Evolutionary conservation across 139 green algal species (phyloP).

Genomic region (Haematococcus sp.): DNA sequence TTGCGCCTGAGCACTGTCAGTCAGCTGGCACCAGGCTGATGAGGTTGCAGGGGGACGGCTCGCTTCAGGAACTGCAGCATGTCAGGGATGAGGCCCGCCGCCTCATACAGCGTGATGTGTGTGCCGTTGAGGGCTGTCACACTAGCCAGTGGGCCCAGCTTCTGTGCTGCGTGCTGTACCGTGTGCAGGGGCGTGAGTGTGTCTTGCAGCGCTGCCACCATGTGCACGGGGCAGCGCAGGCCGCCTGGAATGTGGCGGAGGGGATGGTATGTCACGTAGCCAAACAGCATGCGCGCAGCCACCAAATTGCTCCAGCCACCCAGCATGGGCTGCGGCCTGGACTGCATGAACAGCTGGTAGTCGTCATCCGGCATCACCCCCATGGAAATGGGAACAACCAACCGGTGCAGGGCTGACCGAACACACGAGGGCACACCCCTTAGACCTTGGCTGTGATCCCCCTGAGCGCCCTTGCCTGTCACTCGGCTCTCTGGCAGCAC

Average conservation of each 20-base stretch:
- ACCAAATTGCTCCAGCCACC: not conserved
- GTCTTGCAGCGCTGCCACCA: not conserved
- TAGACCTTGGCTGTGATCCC: too few relatives aligned
- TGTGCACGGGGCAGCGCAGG: not conserved
- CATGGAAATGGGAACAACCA: not conserved
- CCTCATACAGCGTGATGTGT: conserved; percentile 2
- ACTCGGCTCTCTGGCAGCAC: too few relatives aligned
- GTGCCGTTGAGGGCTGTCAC: not conserved
- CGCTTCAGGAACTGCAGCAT: not conserved
- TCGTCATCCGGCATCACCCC: not conserved
- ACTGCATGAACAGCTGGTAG: not conserved
- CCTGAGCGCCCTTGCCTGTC: too few relatives aligned
- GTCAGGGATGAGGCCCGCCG: not conserved
- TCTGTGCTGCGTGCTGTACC: not conserved
- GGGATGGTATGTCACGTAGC: conserved; percentile 1
- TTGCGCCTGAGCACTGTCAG: too few relatives aligned
- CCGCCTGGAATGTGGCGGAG: not conserved
- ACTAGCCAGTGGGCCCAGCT: not conserved
- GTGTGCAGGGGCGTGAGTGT: not conserved
- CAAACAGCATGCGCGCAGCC: conserved; percentile 5
- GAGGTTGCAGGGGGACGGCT: too few relatives aligned
- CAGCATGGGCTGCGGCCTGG: not conserved
- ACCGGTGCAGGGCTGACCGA: too few relatives aligned
- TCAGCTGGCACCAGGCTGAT: too few relatives aligned
- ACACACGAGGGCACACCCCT: too few relatives aligned